Base-by-base conservation (phyloP, 208 protist genomes). In the Acanthamoeba castellanii region DNA sequence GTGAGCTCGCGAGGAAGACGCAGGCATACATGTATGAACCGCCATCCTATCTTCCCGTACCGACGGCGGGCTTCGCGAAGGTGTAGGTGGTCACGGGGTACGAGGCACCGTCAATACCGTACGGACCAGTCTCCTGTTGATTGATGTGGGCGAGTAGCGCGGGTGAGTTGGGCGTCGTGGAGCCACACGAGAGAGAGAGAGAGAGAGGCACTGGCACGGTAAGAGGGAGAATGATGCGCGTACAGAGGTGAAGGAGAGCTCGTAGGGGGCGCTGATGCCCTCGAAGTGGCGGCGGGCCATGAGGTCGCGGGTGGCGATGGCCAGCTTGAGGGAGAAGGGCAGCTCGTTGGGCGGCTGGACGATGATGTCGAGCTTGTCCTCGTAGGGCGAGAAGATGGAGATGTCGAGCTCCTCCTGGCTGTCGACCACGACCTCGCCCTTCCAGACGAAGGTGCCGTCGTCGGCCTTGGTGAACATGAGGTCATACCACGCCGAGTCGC, bases 401-500 rank as follows among this genome's bases (percentile, higher is more conserved):
- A 81, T 30, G 5, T 20, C 70, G 1, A 81, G 70, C 70, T 81
- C 70, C 1, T 8, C 18, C 70, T 32, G 7, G 70, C 30, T 45
- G 32, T 81, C 70, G 34, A 81, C 70, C 70, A 47, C 70, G 2
- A 68, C 82, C 55, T 89, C 55, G 55, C 82, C 82, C 55, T 57
- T 89, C 82, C 82, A 89, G 3, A 68, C 55, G 42, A 32, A 89
- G 9, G 34, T 89, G 82, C 82, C 82, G 34, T 89, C 82, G 47
- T 32, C 42, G 34, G 47, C n/a, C 52, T 50, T 30, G n/a, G 30
- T 25, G 34, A 89, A 89, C 5, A 20, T 45, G 2, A 89, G 30
- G 20, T 89, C 47, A 3, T 45, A 42, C 82, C 82, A 89, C 55
- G 50, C 1, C 27, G 82, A 89, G 0, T 89, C 82, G 30, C 82